Evolutionary conservation across 2,329 filamentous ascomycete species (phyloP).

Genomic region (Aspergillus sp.): DNA sequence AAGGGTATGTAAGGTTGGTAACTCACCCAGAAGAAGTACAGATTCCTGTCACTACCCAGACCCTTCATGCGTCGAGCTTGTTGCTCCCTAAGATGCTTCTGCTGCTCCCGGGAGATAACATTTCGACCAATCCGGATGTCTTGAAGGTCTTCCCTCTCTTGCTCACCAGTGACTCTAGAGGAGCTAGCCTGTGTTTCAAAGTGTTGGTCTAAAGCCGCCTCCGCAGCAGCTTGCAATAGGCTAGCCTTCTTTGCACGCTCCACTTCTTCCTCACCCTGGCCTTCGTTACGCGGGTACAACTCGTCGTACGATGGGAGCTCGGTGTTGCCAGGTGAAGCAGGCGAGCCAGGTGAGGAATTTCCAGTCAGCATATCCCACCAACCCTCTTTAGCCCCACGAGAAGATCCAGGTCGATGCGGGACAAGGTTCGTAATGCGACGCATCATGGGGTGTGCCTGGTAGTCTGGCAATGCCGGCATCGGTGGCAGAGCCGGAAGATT

Average conservation of each 20-base stretch:
- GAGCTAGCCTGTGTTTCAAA: constrained; percentile 38
- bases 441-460: constrained; percentile 71
- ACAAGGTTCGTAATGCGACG: constrained; percentile 71
- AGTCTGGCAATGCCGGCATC: constrained; percentile 67
- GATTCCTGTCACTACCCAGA: constrained; percentile 50
- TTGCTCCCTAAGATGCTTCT: constrained; percentile 47
- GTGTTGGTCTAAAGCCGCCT: constrained; percentile 46
- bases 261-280: constrained; percentile 32
- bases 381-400: constrained; percentile 42
- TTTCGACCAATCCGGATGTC: constrained; percentile 45
- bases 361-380: constrained; percentile 69
- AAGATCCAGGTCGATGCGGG: constrained; percentile 61
- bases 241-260: constrained; percentile 45
- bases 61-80: constrained; percentile 51
- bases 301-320: constrained; percentile 77
- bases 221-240: constrained; percentile 43
- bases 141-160: constrained; percentile 36
- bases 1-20: neutral
- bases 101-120: constrained; percentile 45
- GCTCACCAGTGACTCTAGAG: constrained; percentile 17
- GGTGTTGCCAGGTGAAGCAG: constrained; percentile 37
- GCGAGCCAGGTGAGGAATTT: constrained; percentile 34
- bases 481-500: constrained; percentile 60
- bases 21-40: constrained; percentile 57
- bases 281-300: constrained; percentile 60